These are phyloP conservation scores for Aureobasidium melanogenum DNA, from an alignment of 2,329 filamentous ascomycete species.

Conservation along the genomic window DNA sequence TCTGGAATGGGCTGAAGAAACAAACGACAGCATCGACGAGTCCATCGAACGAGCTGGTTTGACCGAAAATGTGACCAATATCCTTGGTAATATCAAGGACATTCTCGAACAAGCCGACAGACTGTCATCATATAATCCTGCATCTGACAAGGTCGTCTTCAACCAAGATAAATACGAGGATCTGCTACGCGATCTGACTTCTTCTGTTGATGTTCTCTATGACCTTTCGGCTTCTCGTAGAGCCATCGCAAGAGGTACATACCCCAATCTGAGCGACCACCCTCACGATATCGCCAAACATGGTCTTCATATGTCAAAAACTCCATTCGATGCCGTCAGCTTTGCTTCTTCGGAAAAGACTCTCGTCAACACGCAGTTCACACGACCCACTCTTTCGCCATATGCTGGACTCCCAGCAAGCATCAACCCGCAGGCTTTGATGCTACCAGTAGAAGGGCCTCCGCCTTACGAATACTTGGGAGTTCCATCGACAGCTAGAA, in stretches of 20 bases:
- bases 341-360: constrained; percentile 14
- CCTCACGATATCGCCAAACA: constrained; percentile 4
- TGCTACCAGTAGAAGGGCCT: constrained; percentile 38
- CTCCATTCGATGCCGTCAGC: constrained; percentile 11
- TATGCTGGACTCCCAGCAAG: constrained; percentile 33
- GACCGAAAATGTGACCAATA: constrained; percentile 67
- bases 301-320: constrained; percentile 9
- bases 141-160: constrained; percentile 35
- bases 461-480: constrained; percentile 41
- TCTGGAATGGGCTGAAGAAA: constrained; percentile 63
- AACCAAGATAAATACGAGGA: constrained; percentile 68
- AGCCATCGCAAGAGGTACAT: constrained; percentile 30
- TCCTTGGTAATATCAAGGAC: constrained; percentile 73
- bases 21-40: constrained; percentile 58
- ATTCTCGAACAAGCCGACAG: constrained; percentile 68
- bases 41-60: constrained; percentile 58
- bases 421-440: constrained; percentile 34
- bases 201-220: constrained; percentile 71
- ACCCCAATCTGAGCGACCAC: constrained; percentile 22
- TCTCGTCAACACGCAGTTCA: constrained; percentile 20
- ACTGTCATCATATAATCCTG: constrained; percentile 46
- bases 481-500: constrained; percentile 33
- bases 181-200: constrained; percentile 63
- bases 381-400: constrained; percentile 22
- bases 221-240: constrained; percentile 61